A percentile compares a stretch with the other conserved stretches of the same genome.
These are phyloP conservation scores for Arachis monticola DNA, from an alignment of 331 rosid genomes.

Conservation along the genomic window DNA sequence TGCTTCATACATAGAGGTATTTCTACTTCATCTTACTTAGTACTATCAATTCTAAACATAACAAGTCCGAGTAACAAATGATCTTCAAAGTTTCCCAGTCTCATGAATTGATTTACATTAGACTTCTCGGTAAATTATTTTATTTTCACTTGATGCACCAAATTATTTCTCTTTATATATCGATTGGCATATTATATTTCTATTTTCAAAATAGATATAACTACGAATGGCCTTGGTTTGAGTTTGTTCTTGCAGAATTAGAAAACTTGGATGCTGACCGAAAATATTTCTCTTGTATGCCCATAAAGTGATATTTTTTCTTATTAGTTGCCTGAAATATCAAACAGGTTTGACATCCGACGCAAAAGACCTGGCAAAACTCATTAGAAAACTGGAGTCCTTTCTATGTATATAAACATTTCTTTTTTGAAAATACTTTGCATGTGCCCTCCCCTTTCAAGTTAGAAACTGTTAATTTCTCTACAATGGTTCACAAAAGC, in stretches of 20 bases:
- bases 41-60: conserved; percentile 9
- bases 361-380: conserved; percentile 1
- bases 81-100: background rate
- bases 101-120: conserved; percentile 12
- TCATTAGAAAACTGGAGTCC: background rate
- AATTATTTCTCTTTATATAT: background rate
- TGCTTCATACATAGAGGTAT: conserved; percentile 84
- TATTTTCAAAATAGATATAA: conserved; percentile 22
- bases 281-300: conserved; percentile 5
- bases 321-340: conserved; percentile 3
- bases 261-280: conserved; percentile 18
- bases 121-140: conserved; percentile 12
- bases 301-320: conserved; percentile 8
- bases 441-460: conserved; percentile 3
- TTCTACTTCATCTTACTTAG: conserved; percentile 21
- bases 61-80: conserved; percentile 1
- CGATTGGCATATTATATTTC: background rate
- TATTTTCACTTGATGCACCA: background rate
- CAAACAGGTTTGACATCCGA: background rate
- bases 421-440: background rate
- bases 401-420: background rate
- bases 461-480: conserved; percentile 13
- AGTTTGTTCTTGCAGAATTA: conserved; percentile 14
- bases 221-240: conserved; percentile 4
- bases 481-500: background rate